Conservation (phyloP, 192 early-diverging fungal species). For the Podochytrium sp. region DNA sequence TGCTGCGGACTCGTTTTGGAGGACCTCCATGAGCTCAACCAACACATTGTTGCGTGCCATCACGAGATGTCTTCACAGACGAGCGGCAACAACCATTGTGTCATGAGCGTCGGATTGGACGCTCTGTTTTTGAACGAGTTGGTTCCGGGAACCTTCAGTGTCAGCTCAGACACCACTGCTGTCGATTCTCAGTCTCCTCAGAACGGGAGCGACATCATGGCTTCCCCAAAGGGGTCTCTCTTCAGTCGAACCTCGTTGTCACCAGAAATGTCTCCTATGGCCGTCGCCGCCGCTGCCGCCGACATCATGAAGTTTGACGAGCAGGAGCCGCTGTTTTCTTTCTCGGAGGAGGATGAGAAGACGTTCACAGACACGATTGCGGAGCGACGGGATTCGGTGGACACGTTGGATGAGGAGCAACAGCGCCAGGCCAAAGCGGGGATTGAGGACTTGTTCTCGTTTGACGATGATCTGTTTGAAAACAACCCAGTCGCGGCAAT, state of each 20-base stretch:
- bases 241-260: constrained; percentile 26
- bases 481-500: not conserved
- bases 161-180: not conserved
- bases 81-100: not conserved
- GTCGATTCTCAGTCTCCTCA: not conserved
- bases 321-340: constrained; percentile 5
- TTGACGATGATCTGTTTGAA: constrained; percentile 3
- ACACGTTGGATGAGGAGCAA: not conserved
- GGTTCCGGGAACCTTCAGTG: not conserved
- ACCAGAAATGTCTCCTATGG: constrained; percentile 21
- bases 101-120: not conserved
- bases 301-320: not conserved
- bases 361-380: not conserved
- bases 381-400: constrained; percentile 5
- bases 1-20: constrained; percentile 86
- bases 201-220: not conserved
- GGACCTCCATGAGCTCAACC: constrained; percentile 87
- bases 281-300: not conserved
- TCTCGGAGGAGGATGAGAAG: not conserved
- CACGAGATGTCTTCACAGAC: not conserved
- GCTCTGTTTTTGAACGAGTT: constrained; percentile 23
- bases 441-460: not conserved
- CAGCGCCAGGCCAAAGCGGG: not conserved
- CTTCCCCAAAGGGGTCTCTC: constrained; percentile 1
- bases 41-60: constrained; percentile 89